Evolutionary conservation across 345 rosid species (phyloP), one percentile per base, ranked within the genome.

Genomic region (Gossypium longicalyx): DNA sequence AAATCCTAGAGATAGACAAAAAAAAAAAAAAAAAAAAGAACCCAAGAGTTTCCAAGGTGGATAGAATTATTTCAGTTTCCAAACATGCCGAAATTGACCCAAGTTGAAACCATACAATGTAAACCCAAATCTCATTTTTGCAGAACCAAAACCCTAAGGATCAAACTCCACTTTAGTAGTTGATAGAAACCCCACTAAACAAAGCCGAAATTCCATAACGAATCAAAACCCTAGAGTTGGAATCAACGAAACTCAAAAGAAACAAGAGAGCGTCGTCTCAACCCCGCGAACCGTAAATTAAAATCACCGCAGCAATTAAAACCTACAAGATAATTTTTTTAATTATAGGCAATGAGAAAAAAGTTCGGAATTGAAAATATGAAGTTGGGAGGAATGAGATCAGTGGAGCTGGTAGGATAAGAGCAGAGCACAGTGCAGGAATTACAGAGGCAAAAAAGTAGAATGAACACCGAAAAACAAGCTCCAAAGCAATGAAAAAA

Each of bases 121-220:
- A 73, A 85, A 85, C 67, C 87, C 83, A 84, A 89, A 86, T 86
- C 90, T 85, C 91, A 91, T 89, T 74, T 77, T 77, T 73, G 43
- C 78, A 56, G 78, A 75, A 82, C 80, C 85, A 82, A 89, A 89
- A 88, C 90, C 96, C 97, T 89, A 89, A 84, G 78, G 82, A 86
- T 80, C 90, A 83, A 80, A 81, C 85, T 80, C 77, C 59, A 77
- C 69, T 78, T 9, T 41, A 75, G 74, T 75, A 67, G 76, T 82
- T 29, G 70, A 67, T 71, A 76, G 74, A 82, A 81, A 76, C 78
- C 79, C 78, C 48, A 69, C 29, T 52, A 20, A 69, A 70, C 83
- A 48, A 74, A 71, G 23, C 76, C 38, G 58, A 34, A 79, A 77
- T 69, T 79, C 67, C 78, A 76, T 57, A 66, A 78, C 60, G 70